Evolutionary conservation across 495 filamentous ascomycete genomes (phyloP).

Genomic region (Parathielavia hyrcaniae): DNA sequence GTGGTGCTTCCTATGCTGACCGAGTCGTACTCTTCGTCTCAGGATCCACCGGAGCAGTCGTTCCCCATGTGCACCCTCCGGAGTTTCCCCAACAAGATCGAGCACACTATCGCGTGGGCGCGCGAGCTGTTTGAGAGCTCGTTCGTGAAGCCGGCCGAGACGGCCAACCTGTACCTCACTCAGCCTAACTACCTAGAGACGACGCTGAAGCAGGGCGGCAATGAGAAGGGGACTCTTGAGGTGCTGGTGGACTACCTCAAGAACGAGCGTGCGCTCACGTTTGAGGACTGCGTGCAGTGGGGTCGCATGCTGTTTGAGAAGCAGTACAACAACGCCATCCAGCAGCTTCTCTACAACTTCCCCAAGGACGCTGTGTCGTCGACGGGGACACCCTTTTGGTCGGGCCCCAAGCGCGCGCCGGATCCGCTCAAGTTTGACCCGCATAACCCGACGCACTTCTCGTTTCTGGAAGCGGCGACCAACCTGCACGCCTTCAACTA

Average conservation of each 20-base stretch:
- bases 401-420: slow-evolving; percentile 94
- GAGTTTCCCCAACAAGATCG: slow-evolving; percentile 97
- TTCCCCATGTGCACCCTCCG: slow-evolving; percentile 98
- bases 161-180: slow-evolving; percentile 88
- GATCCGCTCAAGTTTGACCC: slow-evolving; percentile 84
- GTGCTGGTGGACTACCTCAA: slow-evolving; percentile 87
- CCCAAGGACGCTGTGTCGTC: slow-evolving; percentile 87
- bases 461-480: slow-evolving; percentile 79
- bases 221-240: slow-evolving; percentile 92
- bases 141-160: slow-evolving; percentile 89
- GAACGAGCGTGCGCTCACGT: slow-evolving; percentile 82
- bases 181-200: slow-evolving; percentile 86
- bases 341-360: slow-evolving; percentile 96
- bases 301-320: slow-evolving; percentile 89
- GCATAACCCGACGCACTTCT: slow-evolving; percentile 74
- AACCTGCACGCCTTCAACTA: slow-evolving; percentile 98
- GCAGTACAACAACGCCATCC: slow-evolving; percentile 95
- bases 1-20: slow-evolving; percentile 86
- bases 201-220: slow-evolving; percentile 88
- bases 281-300: slow-evolving; percentile 95
- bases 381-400: slow-evolving; percentile 91
- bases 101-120: slow-evolving; percentile 98
- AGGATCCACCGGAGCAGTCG: slow-evolving; percentile 96
- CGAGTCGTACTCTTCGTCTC: slow-evolving; percentile 97
- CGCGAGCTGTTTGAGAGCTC: slow-evolving; percentile 89